Evolutionary conservation across 2,329 filamentous ascomycete genomes (phyloP).

Genomic region (Colletotrichum abscissum): DNA sequence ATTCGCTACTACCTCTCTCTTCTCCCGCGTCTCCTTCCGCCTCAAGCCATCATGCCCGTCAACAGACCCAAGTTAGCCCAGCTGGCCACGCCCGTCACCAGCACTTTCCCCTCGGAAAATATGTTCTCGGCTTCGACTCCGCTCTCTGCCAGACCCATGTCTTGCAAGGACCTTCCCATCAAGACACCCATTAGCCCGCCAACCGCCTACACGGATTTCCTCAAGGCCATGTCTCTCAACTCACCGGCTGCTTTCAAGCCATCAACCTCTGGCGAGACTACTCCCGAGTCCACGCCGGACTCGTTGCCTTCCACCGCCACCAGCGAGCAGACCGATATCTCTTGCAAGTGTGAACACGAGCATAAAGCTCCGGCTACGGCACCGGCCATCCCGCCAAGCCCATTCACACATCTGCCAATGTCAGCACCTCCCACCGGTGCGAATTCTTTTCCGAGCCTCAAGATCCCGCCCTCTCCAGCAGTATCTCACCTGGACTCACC

Average conservation of each 20-base stretch:
- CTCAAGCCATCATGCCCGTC: constrained; percentile 58
- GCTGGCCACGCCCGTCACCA: constrained; percentile 71
- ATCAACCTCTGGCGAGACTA: constrained; percentile 59
- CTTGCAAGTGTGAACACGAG: constrained; percentile 65
- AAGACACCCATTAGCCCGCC: constrained; percentile 95
- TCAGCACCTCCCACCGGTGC: constrained; percentile 70
- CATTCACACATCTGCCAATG: constrained; percentile 67
- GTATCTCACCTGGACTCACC: constrained; percentile 78
- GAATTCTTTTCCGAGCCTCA: constrained; percentile 73
- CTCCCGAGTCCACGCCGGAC: constrained; percentile 54
- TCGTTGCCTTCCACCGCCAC: constrained; percentile 54
- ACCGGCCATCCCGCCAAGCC: constrained; percentile 56
- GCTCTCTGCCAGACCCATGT: constrained; percentile 60
- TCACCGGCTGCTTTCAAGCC: constrained; percentile 71
- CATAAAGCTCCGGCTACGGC: constrained; percentile 56
- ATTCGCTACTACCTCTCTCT: constrained; percentile 33
- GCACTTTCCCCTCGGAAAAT: constrained; percentile 68
- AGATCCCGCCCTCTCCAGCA: constrained; percentile 81
- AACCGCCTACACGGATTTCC: constrained; percentile 90
- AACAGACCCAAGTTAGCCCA: constrained; percentile 70
- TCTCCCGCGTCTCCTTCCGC: constrained; percentile 26
- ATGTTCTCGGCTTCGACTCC: constrained; percentile 75
- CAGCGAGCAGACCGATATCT: constrained; percentile 66
- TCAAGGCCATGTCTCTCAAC: constrained; percentile 83
- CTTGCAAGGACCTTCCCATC: constrained; percentile 61